Percentiles rank a stretch among this genome's conserved stretches.
These are phyloP conservation scores for Cerioporus squamosus DNA, from an alignment of 1,284 basidiomycete species.

Conservation along the genomic window DNA sequence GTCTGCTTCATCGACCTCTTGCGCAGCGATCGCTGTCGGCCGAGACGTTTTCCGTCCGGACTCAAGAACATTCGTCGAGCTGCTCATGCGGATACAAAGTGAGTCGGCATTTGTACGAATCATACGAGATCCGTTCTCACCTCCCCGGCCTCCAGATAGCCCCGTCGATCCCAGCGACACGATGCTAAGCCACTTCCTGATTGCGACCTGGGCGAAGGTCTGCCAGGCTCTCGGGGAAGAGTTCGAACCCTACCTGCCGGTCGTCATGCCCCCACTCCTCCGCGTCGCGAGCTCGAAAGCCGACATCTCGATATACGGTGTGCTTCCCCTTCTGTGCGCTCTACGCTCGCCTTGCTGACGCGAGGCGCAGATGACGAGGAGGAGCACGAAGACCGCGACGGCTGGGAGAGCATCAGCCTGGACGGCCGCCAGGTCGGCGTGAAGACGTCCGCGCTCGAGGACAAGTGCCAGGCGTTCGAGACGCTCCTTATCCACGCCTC, in stretches of 20 bases:
- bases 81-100: slow-evolving; percentile 83
- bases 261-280: slow-evolving; percentile 82
- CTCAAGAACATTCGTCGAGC: slow-evolving; percentile 70
- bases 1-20: background rate
- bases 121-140: too few relatives aligned
- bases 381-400: slow-evolving; percentile 59
- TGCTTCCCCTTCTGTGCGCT: slow-evolving; percentile 22
- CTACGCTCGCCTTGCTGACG: background rate
- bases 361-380: slow-evolving; percentile 54
- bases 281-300: slow-evolving; percentile 78
- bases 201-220: slow-evolving; percentile 82
- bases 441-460: slow-evolving; percentile 80
- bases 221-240: slow-evolving; percentile 81
- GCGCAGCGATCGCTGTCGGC: slow-evolving; percentile 79
- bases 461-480: slow-evolving; percentile 87
- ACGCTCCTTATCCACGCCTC: slow-evolving; percentile 82
- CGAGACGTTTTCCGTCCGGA: slow-evolving; percentile 78
- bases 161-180: slow-evolving; percentile 68
- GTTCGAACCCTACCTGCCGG: slow-evolving; percentile 83
- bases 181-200: slow-evolving; percentile 70
- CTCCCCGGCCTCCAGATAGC: too few relatives aligned
- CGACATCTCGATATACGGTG: slow-evolving; percentile 77
- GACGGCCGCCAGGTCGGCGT: slow-evolving; percentile 80
- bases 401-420: slow-evolving; percentile 78
- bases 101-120: too few relatives aligned